phyloP scores from a whole-genome alignment of 257 asterid genomes.

The Solanum virginianum region DNA sequence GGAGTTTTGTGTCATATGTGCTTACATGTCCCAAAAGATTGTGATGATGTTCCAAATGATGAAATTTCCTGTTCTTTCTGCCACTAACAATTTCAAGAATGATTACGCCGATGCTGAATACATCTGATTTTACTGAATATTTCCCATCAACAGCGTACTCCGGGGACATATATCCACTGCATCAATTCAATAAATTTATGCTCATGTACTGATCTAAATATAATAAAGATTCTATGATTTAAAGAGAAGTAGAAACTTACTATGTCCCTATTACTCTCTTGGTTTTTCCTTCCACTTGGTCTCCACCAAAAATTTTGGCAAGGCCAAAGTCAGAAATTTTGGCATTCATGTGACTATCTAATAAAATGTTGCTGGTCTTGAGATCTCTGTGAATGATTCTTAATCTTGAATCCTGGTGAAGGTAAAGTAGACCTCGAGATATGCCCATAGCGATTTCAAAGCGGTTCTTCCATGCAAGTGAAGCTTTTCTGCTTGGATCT shows the following conservation, averaged over 20 bases:
- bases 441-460: constrained; percentile 3
- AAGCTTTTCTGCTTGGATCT: neutral
- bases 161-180: constrained; percentile 5
- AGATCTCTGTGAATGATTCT: constrained; percentile 8
- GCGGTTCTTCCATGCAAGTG: constrained; percentile 4
- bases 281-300: neutral
- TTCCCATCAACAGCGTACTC: neutral
- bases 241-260: neutral
- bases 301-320: constrained; percentile 3
- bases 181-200: neutral
- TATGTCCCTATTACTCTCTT: constrained; percentile 2
- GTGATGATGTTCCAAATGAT: constrained; percentile 5
- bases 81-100: constrained; percentile 3
- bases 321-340: constrained; percentile 9
- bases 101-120: neutral
- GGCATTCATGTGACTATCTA: constrained; percentile 5
- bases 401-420: constrained; percentile 10
- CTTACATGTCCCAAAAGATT: constrained; percentile 13
- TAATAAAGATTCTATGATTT: neutral
- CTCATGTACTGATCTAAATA: neutral
- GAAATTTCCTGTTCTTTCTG: constrained; percentile 2
- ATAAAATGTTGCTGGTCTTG: constrained; percentile 6
- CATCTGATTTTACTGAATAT: constrained; percentile 1
- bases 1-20: neutral
- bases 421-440: constrained; percentile 6